phyloP scores from a whole-genome alignment of 2,329 filamentous ascomycete genomes.

The Pezicula carpinea region DNA sequence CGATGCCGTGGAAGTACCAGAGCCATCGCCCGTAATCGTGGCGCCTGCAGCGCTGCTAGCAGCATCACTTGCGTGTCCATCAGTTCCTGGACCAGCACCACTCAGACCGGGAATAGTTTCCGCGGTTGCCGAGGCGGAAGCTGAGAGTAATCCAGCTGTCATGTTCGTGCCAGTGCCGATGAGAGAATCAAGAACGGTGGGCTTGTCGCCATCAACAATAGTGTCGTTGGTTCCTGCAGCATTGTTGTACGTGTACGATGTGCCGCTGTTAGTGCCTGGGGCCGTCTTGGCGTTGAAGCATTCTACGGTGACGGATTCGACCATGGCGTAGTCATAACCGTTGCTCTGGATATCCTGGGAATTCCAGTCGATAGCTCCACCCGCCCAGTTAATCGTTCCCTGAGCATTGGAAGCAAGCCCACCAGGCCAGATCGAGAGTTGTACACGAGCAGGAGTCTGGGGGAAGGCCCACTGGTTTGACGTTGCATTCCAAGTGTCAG shows the following conservation, averaged over 20 bases:
- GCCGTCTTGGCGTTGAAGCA: constrained; percentile 66
- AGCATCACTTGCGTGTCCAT: constrained; percentile 17
- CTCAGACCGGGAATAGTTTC: constrained; percentile 51
- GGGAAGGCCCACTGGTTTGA: constrained; percentile 80
- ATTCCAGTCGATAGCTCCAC: constrained; percentile 85
- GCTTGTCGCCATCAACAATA: constrained; percentile 68
- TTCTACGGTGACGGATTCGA: constrained; percentile 72
- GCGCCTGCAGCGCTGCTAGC: constrained; percentile 26
- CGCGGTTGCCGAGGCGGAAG: constrained; percentile 24
- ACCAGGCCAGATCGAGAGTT: constrained; percentile 95
- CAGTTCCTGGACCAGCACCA: constrained; percentile 41
- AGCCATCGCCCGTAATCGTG: constrained; percentile 22
- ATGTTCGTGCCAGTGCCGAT: constrained; percentile 77
- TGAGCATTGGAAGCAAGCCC: constrained; percentile 72
- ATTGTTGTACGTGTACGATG: constrained; percentile 72
- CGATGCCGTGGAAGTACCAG: constrained; percentile 22
- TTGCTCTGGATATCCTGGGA: constrained; percentile 72
- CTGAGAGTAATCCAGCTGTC: constrained; percentile 39
- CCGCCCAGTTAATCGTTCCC: constrained; percentile 89
- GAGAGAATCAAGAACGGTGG: constrained; percentile 74
- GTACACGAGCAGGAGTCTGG: constrained; percentile 84
- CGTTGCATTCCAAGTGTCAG: constrained; percentile 82
- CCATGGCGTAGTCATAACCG: constrained; percentile 83
- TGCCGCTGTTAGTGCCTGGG: constrained; percentile 65
- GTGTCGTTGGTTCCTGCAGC: constrained; percentile 66